Evolutionary conservation across 176 grass and related monocot genomes (phyloP).

Genomic region (Lolium multiflorum): DNA sequence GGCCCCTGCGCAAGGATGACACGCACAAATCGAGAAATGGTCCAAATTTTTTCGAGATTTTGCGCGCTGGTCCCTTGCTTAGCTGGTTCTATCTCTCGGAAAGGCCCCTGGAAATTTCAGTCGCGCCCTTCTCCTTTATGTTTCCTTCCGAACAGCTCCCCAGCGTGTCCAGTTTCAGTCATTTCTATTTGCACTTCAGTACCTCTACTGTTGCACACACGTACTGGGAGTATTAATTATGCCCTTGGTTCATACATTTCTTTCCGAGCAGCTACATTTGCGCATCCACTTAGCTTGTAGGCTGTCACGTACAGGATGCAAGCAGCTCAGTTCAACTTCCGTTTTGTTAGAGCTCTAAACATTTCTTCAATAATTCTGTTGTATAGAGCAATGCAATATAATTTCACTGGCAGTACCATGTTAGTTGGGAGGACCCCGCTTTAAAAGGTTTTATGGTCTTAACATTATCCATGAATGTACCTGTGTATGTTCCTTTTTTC

Average conservation of each 20-base stretch:
- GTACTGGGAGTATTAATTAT: neutral
- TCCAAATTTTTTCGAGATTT: neutral
- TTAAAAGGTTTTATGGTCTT: no score
- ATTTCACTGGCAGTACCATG: no score
- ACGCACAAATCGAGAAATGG: conserved; percentile 5
- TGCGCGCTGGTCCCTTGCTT: neutral
- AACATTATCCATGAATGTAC: no score
- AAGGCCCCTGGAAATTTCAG: neutral
- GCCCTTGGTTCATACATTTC: neutral
- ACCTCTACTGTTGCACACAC: neutral
- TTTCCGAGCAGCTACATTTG: neutral
- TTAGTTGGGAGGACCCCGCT: no score
- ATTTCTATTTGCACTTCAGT: neutral
- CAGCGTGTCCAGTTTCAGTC: neutral
- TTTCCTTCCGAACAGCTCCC: neutral
- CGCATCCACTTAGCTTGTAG: no score
- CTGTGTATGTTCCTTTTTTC: no score
- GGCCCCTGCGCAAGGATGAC: conserved; percentile 4
- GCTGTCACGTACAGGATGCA: no score
- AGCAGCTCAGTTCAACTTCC: no score
- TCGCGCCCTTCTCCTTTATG: neutral
- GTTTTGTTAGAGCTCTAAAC: no score
- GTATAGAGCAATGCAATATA: no score
- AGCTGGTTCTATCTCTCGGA: neutral
- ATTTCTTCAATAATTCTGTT: no score